These are phyloP conservation scores for Cystobasidiaceae sp. DNA, from an alignment of 1,284 basidiomycete genomes.

Conservation along the genomic window DNA sequence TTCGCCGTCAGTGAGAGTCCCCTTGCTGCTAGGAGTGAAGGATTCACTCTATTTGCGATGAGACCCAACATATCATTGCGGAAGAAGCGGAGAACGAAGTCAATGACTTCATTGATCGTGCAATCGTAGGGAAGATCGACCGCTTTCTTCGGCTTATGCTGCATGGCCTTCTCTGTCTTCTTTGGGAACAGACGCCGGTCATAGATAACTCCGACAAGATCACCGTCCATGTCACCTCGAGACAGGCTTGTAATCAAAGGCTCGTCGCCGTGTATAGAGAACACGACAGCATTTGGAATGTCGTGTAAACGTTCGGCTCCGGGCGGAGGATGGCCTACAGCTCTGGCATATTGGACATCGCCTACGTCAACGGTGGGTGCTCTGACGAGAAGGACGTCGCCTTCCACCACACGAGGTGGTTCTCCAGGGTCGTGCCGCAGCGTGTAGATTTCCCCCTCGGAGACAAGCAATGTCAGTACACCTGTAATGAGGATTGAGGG, in stretches of 20 bases:
- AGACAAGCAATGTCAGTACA: not conserved
- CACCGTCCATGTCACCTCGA: slow-evolving; percentile 56
- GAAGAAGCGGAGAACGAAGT: slow-evolving; percentile 56
- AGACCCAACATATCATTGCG: slow-evolving; percentile 32
- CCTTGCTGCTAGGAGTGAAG: not conserved
- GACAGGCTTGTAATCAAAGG: slow-evolving; percentile 60
- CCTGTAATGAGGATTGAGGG: not conserved
- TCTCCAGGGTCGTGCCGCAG: slow-evolving; percentile 35
- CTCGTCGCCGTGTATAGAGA: slow-evolving; percentile 46
- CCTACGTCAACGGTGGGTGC: slow-evolving; percentile 65
- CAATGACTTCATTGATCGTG: slow-evolving; percentile 63
- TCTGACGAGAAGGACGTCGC: slow-evolving; percentile 57
- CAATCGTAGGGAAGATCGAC: slow-evolving; percentile 55
- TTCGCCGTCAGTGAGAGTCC: slow-evolving; percentile 48
- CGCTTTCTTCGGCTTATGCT: slow-evolving; percentile 54
- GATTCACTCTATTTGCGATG: slow-evolving; percentile 30
- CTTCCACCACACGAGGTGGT: slow-evolving; percentile 52
- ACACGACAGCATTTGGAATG: slow-evolving; percentile 45
- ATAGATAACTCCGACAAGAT: slow-evolving; percentile 52
- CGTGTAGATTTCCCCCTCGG: slow-evolving; percentile 54
- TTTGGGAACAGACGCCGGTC: slow-evolving; percentile 52
- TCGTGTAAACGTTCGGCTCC: slow-evolving; percentile 51
- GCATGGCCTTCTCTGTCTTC: slow-evolving; percentile 51
- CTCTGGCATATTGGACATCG: slow-evolving; percentile 58
- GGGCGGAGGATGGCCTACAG: slow-evolving; percentile 57